phyloP scores from a whole-genome alignment of 768 basidiomycete species.

The Vararia minispora region DNA sequence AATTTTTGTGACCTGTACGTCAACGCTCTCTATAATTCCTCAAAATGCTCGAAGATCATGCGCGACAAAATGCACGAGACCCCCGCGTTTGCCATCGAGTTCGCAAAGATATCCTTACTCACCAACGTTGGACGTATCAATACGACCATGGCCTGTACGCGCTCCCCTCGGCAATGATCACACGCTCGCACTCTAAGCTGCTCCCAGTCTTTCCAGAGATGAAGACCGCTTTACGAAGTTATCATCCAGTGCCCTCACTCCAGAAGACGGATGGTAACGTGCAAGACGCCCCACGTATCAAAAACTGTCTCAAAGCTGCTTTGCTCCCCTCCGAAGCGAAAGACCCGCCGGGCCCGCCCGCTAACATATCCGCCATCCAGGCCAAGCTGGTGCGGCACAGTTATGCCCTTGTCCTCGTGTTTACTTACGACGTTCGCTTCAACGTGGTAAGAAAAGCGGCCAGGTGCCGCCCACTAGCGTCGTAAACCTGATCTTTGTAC shows the following conservation, averaged over 20 bases:
- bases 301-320: slow-evolving; percentile 80
- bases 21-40: slow-evolving; percentile 67
- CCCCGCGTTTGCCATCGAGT: slow-evolving; percentile 65
- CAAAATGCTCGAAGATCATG: slow-evolving; percentile 79
- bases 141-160: slow-evolving; percentile 81
- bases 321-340: slow-evolving; percentile 60
- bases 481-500: slow-evolving; percentile 76
- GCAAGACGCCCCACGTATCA: slow-evolving; percentile 87
- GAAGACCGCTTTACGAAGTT: slow-evolving; percentile 83
- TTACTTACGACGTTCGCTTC: too few species aligned
- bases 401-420: too few species aligned
- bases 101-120: slow-evolving; percentile 73
- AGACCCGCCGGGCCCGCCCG: too few species aligned
- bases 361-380: too few species aligned
- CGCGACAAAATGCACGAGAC: slow-evolving; percentile 82
- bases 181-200: slow-evolving; percentile 6
- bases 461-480: slow-evolving; percentile 73
- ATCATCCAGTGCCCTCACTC: slow-evolving; percentile 83
- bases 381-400: too few species aligned
- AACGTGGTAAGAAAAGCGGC: slow-evolving; percentile 37
- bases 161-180: slow-evolving; percentile 6
- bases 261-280: slow-evolving; percentile 84
- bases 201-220: slow-evolving; percentile 80
- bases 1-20: slow-evolving; percentile 80
- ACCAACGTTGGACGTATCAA: slow-evolving; percentile 90